phyloP scores from a whole-genome alignment of 2,329 filamentous ascomycete genomes.

The Teratosphaeria gauchensis region DNA sequence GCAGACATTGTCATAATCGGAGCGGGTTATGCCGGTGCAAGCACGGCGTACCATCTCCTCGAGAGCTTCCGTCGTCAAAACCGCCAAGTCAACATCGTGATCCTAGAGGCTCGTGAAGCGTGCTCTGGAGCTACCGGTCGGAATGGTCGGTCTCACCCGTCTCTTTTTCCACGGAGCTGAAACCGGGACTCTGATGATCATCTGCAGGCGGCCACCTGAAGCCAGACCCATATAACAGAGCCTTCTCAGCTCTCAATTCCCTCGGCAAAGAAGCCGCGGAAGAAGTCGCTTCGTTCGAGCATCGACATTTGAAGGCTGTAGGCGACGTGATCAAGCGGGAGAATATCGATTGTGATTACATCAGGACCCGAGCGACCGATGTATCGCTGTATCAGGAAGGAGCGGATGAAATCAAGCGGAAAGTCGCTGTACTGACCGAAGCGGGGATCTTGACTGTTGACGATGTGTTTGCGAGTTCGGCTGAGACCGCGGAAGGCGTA shows the following conservation, averaged over 20 bases:
- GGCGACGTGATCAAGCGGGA: constrained; percentile 25
- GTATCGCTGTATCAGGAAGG: constrained; percentile 23
- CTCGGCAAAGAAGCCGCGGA: constrained; percentile 20
- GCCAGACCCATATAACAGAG: constrained; percentile 25
- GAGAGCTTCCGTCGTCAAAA: constrained; percentile 7
- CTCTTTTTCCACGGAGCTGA: neutral
- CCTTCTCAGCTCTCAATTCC: constrained; percentile 13
- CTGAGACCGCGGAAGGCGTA: constrained; percentile 23
- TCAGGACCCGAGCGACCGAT: constrained; percentile 30
- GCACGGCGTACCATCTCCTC: constrained; percentile 20
- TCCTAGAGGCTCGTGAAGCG: constrained; percentile 65
- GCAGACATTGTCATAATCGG: constrained; percentile 62
- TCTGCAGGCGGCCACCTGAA: constrained; percentile 24
- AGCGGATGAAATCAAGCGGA: constrained; percentile 16
- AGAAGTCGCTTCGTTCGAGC: constrained; percentile 21
- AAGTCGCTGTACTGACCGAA: constrained; percentile 23
- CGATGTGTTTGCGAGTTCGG: constrained; percentile 22
- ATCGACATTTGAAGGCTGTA: constrained; percentile 19
- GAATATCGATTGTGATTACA: constrained; percentile 34
- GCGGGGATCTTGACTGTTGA: constrained; percentile 18
- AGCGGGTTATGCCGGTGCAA: constrained; percentile 59
- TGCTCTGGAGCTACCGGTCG: constrained; percentile 70
- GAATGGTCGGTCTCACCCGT: constrained; percentile 26
- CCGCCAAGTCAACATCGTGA: constrained; percentile 44
- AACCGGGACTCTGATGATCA: neutral